Evolutionary conservation across 768 basidiomycete species (phyloP), one percentile per base, ranked within the genome.

Genomic region (Amanita pseudoporphyria): DNA sequence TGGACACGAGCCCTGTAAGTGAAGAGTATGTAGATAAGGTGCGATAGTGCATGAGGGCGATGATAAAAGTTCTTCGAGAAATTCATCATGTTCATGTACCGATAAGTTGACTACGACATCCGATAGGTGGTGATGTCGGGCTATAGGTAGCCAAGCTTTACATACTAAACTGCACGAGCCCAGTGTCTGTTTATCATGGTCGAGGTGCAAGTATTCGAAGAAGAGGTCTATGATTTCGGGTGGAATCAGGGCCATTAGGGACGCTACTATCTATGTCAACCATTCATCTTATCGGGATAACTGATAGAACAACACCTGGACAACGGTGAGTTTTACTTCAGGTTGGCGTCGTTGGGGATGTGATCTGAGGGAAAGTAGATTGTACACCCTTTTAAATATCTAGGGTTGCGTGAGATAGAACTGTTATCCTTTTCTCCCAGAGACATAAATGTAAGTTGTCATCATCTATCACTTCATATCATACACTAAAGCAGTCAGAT

Each of bases 201-300:
- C 26, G 7, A 43, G 24, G 39, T 41, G 26, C 3, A 43, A 22
- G 21, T 32, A 28, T 28, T 19, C 24, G 13, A 50, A 18, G 40
- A 50, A 50, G 30, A 50, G 39, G 16, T 50, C 49, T 12, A 50
- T 16, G 30, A 50, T 33, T 32, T 50, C 49, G 21, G 14, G 31
- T 43, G 49, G 49, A 9, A 50, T 50, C 16, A n/a, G 24, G 14
- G 16, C 7, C 49, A 50, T 47, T 38, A 3, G n/a, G 3, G 26
- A 7, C 9, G 41, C 22, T 24, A 26, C 9, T 18, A 5, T 36
- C 5, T 3, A 3, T 9, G 19, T 33, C 5, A 45, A 7, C n/a
- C 26, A 28, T 28, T 28, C 7, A 28, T 28, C 26, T 7, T 28
- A 28, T 28, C 7, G 26, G 7, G 26, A 28, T 28, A 28, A 28